Conservation (phyloP, 441 rosid species). For the Geranium incanum region DNA sequence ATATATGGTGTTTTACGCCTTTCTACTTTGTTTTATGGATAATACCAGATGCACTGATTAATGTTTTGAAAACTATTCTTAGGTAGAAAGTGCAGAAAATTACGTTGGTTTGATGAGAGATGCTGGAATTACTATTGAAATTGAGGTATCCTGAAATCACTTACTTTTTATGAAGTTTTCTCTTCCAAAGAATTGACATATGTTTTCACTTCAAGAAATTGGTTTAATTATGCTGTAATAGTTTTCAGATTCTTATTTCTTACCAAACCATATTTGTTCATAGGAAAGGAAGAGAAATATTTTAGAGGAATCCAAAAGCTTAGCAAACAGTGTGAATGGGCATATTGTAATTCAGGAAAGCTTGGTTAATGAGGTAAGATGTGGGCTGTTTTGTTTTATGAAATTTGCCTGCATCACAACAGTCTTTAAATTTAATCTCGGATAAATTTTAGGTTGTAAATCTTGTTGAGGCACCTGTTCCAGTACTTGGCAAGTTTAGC, state of each 20-base stretch:
- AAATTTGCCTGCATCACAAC: not conserved
- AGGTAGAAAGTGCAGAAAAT: conserved; percentile 80
- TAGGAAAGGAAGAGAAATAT: conserved; percentile 68
- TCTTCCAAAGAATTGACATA: conserved; percentile 13
- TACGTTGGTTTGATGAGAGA: conserved; percentile 53
- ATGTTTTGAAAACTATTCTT: conserved; percentile 15
- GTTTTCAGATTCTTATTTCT: conserved; percentile 7
- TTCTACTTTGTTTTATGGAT: not conserved
- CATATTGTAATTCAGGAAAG: conserved; percentile 43
- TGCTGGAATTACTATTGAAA: conserved; percentile 68
- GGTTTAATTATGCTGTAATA: conserved; percentile 13
- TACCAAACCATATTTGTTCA: conserved; percentile 19
- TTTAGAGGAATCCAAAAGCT: conserved; percentile 45
- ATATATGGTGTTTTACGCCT: not conserved
- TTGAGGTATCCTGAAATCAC: conserved; percentile 49
- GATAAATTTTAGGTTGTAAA: conserved; percentile 62
- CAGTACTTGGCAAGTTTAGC: conserved; percentile 70
- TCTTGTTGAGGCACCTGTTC: conserved; percentile 92
- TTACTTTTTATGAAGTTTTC: conserved; percentile 1
- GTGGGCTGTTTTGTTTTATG: conserved; percentile 15
- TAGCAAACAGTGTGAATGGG: conserved; percentile 69
- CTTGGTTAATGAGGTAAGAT: conserved; percentile 68
- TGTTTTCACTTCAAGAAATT: conserved; percentile 1
- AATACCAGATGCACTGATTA: not conserved
- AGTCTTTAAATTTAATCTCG: conserved; percentile 3